Conservation (phyloP, 1,284 basidiomycete genomes). For the Lignosus rhinocerotis region DNA sequence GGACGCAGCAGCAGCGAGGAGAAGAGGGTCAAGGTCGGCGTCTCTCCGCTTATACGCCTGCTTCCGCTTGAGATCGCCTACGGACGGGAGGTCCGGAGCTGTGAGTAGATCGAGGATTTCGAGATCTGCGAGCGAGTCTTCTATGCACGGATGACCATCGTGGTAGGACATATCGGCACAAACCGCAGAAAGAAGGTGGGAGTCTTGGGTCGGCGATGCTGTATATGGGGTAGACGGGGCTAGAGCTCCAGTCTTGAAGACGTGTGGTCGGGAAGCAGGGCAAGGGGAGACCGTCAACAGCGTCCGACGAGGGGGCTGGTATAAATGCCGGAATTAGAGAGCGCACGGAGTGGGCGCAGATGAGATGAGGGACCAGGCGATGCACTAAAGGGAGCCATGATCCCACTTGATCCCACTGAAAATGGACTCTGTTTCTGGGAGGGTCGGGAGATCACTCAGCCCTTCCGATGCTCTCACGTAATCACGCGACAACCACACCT, state of each 20-base stretch:
- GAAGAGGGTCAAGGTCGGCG: slow-evolving; percentile 68
- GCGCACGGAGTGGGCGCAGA: neutral
- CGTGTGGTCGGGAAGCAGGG: slow-evolving; percentile 3
- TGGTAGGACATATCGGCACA: slow-evolving; percentile 13
- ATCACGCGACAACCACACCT: slow-evolving; percentile 14
- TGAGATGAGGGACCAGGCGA: neutral
- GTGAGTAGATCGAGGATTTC: slow-evolving; percentile 55
- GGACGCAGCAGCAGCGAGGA: slow-evolving; percentile 70
- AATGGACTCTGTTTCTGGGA: slow-evolving; percentile 5
- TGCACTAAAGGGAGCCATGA: neutral
- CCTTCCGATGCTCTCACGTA: slow-evolving; percentile 19
- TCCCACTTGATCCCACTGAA: slow-evolving; percentile 8
- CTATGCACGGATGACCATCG: slow-evolving; percentile 27
- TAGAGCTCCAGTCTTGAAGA: neutral
- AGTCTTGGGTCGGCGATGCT: neutral
- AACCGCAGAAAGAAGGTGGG: neutral
- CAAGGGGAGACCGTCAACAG: neutral
- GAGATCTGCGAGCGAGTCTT: slow-evolving; percentile 39
- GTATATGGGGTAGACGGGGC: neutral
- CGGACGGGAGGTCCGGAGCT: slow-evolving; percentile 38
- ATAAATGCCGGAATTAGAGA: slow-evolving; percentile 9
- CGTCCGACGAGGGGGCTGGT: slow-evolving; percentile 3
- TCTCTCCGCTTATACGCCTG: slow-evolving; percentile 52
- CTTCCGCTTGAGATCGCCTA: slow-evolving; percentile 37
- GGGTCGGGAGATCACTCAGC: slow-evolving; percentile 10